Conservation (phyloP, 2,329 filamentous ascomycete genomes). For the Trichoderma polysporum region DNA sequence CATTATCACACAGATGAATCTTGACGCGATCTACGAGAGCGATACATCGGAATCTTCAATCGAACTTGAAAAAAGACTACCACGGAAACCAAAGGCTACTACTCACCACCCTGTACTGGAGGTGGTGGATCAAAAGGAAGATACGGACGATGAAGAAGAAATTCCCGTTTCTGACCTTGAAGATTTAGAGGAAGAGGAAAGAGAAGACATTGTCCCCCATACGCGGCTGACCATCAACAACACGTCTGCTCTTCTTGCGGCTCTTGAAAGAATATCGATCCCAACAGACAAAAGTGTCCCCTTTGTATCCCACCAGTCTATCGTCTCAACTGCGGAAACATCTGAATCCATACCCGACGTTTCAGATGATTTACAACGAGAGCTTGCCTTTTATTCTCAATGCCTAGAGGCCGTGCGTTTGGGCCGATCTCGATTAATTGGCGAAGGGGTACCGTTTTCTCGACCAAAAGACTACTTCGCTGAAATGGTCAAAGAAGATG, state of each 20-base stretch:
- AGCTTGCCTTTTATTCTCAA: constrained; percentile 91
- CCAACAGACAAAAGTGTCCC: constrained; percentile 65
- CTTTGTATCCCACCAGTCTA: constrained; percentile 80
- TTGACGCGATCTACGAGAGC: constrained; percentile 59
- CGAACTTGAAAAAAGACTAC: constrained; percentile 72
- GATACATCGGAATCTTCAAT: constrained; percentile 68
- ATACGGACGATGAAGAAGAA: constrained; percentile 73
- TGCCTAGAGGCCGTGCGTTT: constrained; percentile 74
- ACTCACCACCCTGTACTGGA: constrained; percentile 22
- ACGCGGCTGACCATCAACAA: constrained; percentile 98
- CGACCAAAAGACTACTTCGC: constrained; percentile 95
- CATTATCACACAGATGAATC: constrained; percentile 44
- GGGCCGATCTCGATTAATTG: constrained; percentile 72
- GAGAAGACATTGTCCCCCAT: constrained; percentile 83
- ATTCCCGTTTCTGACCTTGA: constrained; percentile 87
- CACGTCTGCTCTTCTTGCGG: constrained; percentile 76
- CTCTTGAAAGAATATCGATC: constrained; percentile 73
- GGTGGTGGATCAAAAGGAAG: constrained; percentile 49
- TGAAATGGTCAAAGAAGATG: constrained; percentile 98
- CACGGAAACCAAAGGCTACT: constrained; percentile 41
- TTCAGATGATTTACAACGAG: constrained; percentile 87
- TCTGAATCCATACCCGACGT: constrained; percentile 71
- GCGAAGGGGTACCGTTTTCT: constrained; percentile 82
- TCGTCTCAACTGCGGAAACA: constrained; percentile 67
- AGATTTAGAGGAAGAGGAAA: constrained; percentile 74